Conservation (phyloP, 257 asterid species). For the Primulina huaijiensis region DNA sequence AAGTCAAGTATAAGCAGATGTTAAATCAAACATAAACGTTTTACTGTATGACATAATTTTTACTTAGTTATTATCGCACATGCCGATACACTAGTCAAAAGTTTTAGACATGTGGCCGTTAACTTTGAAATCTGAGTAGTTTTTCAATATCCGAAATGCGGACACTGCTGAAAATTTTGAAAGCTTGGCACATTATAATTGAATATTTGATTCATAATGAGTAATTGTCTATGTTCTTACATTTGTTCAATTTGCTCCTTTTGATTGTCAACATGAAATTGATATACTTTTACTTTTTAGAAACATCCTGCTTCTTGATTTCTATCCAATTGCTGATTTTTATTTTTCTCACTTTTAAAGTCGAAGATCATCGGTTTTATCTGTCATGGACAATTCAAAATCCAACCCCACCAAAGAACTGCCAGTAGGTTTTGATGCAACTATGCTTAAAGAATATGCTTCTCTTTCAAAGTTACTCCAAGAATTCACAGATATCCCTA, state of each 20-base stretch:
- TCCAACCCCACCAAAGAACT: slow-evolving; percentile 32
- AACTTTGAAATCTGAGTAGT: not conserved
- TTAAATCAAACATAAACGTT: not conserved
- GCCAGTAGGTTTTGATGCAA: slow-evolving; percentile 40
- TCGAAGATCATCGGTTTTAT: slow-evolving; percentile 33
- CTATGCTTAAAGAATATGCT: slow-evolving; percentile 53
- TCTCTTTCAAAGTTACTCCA: slow-evolving; percentile 59
- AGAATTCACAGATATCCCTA: slow-evolving; percentile 59
- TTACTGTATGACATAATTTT: not conserved
- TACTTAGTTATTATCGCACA: not conserved
- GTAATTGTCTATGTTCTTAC: too few species aligned
- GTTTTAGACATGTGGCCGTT: not conserved
- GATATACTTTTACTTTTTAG: slow-evolving; percentile 3
- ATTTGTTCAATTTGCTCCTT: too few species aligned
- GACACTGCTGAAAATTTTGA: too few species aligned
- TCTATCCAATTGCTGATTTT: slow-evolving; percentile 5
- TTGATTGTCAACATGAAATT: not conserved
- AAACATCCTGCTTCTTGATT: slow-evolving; percentile 1
- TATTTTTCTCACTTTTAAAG: slow-evolving; percentile 12
- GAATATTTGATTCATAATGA: too few species aligned
- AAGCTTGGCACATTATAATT: too few species aligned
- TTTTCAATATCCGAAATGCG: too few species aligned
- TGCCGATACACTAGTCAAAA: too few species aligned
- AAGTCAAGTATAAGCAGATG: not conserved
- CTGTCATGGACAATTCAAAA: slow-evolving; percentile 48